phyloP scores from a whole-genome alignment of 495 filamentous ascomycete genomes.

The Talaromyces trachyspermus region DNA sequence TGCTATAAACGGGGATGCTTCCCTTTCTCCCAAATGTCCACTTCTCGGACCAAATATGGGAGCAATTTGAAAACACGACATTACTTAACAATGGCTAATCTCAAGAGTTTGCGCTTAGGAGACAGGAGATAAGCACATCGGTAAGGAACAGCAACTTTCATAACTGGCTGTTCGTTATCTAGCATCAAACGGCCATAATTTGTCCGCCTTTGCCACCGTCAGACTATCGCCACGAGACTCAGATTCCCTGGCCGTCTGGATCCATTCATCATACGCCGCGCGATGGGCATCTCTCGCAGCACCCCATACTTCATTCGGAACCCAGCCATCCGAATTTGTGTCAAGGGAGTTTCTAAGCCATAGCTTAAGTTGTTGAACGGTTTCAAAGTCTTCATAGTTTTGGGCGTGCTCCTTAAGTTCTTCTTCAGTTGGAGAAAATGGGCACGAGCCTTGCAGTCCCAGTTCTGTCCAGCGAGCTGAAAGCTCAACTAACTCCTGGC shows the following conservation, averaged over 20 bases:
- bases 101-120: too few species aligned
- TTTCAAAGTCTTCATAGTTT: slow-evolving; percentile 31
- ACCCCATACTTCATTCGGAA: slow-evolving; percentile 28
- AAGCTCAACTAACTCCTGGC: slow-evolving; percentile 32
- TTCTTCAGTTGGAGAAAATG: slow-evolving; percentile 22
- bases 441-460: slow-evolving; percentile 27
- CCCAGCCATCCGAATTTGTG: slow-evolving; percentile 22
- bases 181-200: slow-evolving; percentile 29
- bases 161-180: too few species aligned
- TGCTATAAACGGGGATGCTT: too few species aligned
- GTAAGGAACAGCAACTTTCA: too few species aligned
- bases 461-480: slow-evolving; percentile 27
- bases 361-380: slow-evolving; percentile 24
- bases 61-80: too few species aligned
- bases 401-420: slow-evolving; percentile 24
- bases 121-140: too few species aligned
- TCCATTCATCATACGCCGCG: slow-evolving; percentile 23
- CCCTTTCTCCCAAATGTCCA: too few species aligned
- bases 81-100: too few species aligned
- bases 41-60: too few species aligned
- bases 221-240: slow-evolving; percentile 17
- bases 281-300: slow-evolving; percentile 24
- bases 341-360: slow-evolving; percentile 19
- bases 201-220: slow-evolving; percentile 25
- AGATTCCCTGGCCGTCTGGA: slow-evolving; percentile 25